Conservation (phyloP, 108 stramenopile genomes). For the Fragilaria radians region DNA sequence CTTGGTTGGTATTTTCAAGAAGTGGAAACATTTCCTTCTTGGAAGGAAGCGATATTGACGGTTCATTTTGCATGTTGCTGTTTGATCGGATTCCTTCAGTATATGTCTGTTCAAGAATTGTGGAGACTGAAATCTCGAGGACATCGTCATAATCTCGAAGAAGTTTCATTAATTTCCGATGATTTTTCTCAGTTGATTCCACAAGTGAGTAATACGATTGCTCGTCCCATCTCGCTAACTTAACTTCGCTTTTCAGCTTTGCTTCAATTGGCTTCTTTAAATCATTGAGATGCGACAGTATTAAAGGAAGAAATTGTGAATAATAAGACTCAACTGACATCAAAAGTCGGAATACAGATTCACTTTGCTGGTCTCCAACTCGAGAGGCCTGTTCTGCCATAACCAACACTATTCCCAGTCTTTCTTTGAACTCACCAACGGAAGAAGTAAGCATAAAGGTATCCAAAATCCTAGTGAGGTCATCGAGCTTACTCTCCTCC, state of each 20-base stretch:
- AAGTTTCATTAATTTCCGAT: constrained; percentile 81
- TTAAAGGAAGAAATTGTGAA: constrained; percentile 40
- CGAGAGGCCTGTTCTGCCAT: constrained; percentile 40
- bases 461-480: constrained; percentile 62
- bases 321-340: constrained; percentile 72
- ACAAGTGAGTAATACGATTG: constrained; percentile 92
- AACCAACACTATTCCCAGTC: constrained; percentile 51
- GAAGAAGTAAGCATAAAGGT: constrained; percentile 77
- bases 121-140: constrained; percentile 49
- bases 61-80: constrained; percentile 18
- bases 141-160: constrained; percentile 77
- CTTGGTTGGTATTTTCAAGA: not conserved
- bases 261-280: constrained; percentile 70
- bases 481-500: constrained; percentile 19
- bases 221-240: constrained; percentile 98
- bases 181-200: constrained; percentile 90
- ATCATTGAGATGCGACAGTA: constrained; percentile 24
- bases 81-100: constrained; percentile 42
- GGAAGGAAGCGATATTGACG: constrained; percentile 22
- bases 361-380: constrained; percentile 1
- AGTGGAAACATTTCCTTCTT: constrained; percentile 23
- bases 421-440: constrained; percentile 53
- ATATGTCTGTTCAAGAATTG: constrained; percentile 60
- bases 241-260: constrained; percentile 87
- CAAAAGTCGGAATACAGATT: constrained; percentile 38